phyloP scores from a whole-genome alignment of 202 grass and related monocot species.

The Brachypodium distachyon region DNA sequence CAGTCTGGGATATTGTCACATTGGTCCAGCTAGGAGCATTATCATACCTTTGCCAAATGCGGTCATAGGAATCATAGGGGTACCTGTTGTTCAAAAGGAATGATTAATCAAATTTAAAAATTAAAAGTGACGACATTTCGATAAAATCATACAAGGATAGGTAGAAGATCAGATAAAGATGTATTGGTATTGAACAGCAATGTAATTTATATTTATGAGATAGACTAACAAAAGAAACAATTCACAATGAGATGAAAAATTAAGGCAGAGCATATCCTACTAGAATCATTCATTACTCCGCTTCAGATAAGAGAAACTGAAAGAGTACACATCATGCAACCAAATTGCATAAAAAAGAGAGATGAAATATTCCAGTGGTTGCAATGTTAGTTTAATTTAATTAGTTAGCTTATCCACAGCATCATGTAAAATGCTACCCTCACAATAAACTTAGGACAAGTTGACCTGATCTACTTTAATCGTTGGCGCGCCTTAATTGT shows the following conservation, averaged over 20 bases:
- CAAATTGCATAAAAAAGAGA: too few species aligned
- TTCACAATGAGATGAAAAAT: background rate
- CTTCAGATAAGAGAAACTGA: too few species aligned
- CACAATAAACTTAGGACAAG: too few species aligned
- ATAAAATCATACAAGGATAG: background rate
- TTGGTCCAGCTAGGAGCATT: background rate
- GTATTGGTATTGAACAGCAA: background rate
- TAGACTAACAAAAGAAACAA: background rate
- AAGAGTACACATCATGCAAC: too few species aligned
- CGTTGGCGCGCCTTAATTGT: too few species aligned
- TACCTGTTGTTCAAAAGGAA: constrained; percentile 7
- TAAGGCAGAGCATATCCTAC: too few species aligned
- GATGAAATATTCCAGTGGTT: too few species aligned
- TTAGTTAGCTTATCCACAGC: too few species aligned
- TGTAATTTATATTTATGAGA: background rate
- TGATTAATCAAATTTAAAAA: background rate
- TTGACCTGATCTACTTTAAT: too few species aligned
- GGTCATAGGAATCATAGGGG: constrained; percentile 27
- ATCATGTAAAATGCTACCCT: too few species aligned
- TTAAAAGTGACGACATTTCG: background rate
- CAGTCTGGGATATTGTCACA: background rate
- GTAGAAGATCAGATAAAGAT: background rate
- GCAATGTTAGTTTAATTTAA: too few species aligned
- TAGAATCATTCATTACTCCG: too few species aligned
- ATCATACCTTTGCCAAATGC: constrained; percentile 7